Conservation (phyloP, 306 rosid species). For the Vigna reflexopilosa region DNA sequence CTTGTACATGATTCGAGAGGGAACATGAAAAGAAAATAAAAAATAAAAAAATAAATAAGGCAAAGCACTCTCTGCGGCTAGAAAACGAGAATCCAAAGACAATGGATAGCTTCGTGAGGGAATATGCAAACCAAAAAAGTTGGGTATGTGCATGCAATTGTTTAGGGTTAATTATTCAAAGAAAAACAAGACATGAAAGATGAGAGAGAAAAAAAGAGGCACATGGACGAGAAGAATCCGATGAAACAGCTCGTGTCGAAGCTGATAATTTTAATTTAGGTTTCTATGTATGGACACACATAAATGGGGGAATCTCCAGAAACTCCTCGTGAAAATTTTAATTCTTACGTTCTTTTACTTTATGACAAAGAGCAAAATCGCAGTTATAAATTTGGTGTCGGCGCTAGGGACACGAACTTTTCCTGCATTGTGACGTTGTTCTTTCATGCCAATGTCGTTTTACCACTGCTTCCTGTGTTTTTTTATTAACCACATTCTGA, state of each 20-base stretch:
- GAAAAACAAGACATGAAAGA: conserved; percentile 33
- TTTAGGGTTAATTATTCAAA: conserved; percentile 23
- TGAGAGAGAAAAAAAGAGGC: conserved; percentile 38
- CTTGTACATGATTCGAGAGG: conserved; percentile 29
- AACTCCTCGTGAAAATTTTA: conserved; percentile 51
- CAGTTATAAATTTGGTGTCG: conserved; percentile 44
- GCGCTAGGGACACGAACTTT: neutral
- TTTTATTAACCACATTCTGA: too few species aligned
- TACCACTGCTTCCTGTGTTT: too few species aligned
- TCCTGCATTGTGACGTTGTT: too few species aligned
- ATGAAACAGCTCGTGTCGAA: conserved; percentile 51
- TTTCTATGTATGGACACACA: conserved; percentile 42
- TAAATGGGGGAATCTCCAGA: conserved; percentile 42
- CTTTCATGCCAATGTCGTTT: too few species aligned
- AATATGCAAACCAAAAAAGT: conserved; percentile 32
- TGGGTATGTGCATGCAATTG: conserved; percentile 9
- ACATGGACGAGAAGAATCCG: conserved; percentile 55
- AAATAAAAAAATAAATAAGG: conserved; percentile 18
- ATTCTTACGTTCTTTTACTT: conserved; percentile 28
- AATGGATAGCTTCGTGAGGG: conserved; percentile 39
- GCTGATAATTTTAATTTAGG: conserved; percentile 34
- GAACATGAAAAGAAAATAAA: neutral
- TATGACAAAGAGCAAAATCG: neutral
- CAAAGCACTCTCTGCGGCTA: neutral
- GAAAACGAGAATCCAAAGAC: conserved; percentile 53